Percentiles rank a stretch among this genome's conserved stretches.
Evolutionary conservation across 2,329 filamentous ascomycete genomes (phyloP).

Genomic region (Fusarium piperis): DNA sequence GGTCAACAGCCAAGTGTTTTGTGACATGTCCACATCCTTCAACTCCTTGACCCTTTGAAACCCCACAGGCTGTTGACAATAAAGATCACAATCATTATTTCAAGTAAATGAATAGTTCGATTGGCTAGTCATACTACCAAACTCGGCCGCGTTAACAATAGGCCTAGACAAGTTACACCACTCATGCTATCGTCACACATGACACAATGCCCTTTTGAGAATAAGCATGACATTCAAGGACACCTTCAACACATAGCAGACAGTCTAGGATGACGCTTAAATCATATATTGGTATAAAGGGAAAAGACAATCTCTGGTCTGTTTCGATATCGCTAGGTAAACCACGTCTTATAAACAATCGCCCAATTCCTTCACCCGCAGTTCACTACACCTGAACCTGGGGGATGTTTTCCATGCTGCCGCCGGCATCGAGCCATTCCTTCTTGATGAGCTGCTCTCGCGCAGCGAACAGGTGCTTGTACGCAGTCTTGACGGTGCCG

Average conservation of each 20-base stretch:
- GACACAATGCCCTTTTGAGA: background rate
- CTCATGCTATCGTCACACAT: background rate
- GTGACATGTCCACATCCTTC: background rate
- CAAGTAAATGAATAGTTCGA: background rate
- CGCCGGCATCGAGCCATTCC: constrained; percentile 78
- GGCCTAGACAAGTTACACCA: background rate
- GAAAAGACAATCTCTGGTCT: background rate
- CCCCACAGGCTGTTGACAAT: background rate
- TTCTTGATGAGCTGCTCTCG: constrained; percentile 78
- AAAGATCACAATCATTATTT: background rate
- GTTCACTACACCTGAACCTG: constrained; percentile 46
- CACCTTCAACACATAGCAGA: background rate
- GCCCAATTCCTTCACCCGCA: background rate
- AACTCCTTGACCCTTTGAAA: background rate
- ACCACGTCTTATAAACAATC: background rate
- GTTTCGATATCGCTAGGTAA: background rate
- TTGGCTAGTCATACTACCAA: background rate
- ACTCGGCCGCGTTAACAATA: background rate
- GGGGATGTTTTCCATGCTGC: constrained; percentile 77
- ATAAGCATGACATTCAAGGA: constrained; percentile 20
- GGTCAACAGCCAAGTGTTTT: background rate
- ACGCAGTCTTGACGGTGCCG: constrained; percentile 94
- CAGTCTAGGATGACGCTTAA: background rate
- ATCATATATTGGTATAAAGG: constrained; percentile 11
- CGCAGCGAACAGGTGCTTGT: constrained; percentile 84